These are phyloP conservation scores for slime mould (Dictyostelium discoideum) DNA, from an alignment of 78 protist species.

Conservation along the genomic window DNA sequence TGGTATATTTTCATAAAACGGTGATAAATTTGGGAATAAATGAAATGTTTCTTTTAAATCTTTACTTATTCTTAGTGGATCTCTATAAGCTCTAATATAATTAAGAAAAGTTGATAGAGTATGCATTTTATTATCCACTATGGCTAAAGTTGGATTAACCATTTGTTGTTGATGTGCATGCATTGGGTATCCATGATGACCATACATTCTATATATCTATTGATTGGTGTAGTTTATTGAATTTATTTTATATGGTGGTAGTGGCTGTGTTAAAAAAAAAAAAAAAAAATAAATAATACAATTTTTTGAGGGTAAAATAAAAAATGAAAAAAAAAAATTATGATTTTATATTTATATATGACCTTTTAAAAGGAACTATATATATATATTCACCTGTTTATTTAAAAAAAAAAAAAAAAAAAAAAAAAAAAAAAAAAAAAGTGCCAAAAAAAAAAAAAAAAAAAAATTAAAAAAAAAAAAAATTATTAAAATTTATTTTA, in stretches of 20 bases:
- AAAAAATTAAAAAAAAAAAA: too few relatives aligned
- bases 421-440: too few relatives aligned
- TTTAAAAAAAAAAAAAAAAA: too few relatives aligned
- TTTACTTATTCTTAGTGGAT: slow-evolving; percentile 25
- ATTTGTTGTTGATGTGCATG: slow-evolving; percentile 11
- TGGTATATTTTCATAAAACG: slow-evolving; percentile 5
- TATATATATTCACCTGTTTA: neutral
- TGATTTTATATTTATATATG: too few relatives aligned
- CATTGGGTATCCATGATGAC: neutral
- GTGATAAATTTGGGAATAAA: slow-evolving; percentile 59
- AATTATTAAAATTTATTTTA: too few relatives aligned
- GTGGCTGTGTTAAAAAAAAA: too few relatives aligned
- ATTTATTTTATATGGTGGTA: too few relatives aligned
- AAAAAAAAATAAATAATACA: neutral
- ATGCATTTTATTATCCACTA: slow-evolving; percentile 15
- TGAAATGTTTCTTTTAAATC: slow-evolving; percentile 45
- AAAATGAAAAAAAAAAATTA: neutral
- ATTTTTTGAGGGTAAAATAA: neutral
- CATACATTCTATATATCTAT: slow-evolving; percentile 3
- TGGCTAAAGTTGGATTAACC: neutral
- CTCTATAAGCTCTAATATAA: slow-evolving; percentile 35
- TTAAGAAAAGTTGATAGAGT: neutral
- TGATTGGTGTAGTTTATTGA: neutral
- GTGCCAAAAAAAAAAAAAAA: too few relatives aligned
- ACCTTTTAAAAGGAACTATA: neutral